Base-by-base conservation (phyloP, 108 stramenopile species). In the Skeletonema menzelii region DNA sequence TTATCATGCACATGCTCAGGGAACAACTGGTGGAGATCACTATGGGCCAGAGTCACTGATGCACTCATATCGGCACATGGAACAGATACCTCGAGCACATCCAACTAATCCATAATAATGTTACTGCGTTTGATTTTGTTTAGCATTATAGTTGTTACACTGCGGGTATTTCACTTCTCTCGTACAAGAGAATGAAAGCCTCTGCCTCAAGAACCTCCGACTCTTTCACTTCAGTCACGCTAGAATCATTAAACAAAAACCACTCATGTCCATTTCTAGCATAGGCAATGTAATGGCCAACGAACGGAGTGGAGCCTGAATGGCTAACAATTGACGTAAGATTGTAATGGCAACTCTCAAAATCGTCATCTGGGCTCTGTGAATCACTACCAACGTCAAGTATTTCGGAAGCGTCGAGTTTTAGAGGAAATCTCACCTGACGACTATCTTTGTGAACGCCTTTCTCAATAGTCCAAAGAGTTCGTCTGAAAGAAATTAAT, bases 1-100 rank as follows among this genome's bases (percentile, higher is more conserved):
- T 35, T 89, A 92, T 56, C 93, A 95, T 73, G 89, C 91, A 20
- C 93, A 95, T 70, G 76, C 80, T 24, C 91, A 86, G 72, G 90
- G 91, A n/a, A 70, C 76, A 7, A 62, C 59, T 7, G 76, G 77
- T 31, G 59, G 61, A 26, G 65, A 71, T 53, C 70, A 71, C 49
- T 65, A 80, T 56, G 68, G 79, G 13, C 79, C 79, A 24, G 79
- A 73, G 37, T 56, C 72, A 19, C 32, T 74, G 72, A 27, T 80
- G 49, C 22, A 44, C 2, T 80, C 79, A 4, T 80, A 69, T 65
- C 62, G 72, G 15, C 72, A 80, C 49, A 61, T 64, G 59, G 79
- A 80, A 34, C 79, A 80, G 26, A 57, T 69, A 22, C 67, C 72
- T 3, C 65, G 62, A 34, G 59, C 5, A 31, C 37, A 44, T 60